Evolutionary conservation across 495 filamentous ascomycete species (phyloP).

Genomic region (Cenococcum geophilum): DNA sequence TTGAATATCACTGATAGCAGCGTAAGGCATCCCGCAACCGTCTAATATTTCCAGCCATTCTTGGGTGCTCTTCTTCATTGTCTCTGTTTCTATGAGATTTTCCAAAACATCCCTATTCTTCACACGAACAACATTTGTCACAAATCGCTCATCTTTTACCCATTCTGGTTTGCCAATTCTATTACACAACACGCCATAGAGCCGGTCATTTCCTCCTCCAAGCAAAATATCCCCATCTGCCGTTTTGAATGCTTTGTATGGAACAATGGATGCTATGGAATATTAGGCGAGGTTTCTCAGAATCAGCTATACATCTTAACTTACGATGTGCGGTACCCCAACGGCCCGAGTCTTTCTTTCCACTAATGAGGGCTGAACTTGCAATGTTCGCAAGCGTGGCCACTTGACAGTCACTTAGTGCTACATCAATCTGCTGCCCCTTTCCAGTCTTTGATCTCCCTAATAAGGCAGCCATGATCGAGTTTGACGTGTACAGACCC

Average conservation of each 20-base stretch:
- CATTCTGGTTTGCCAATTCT: conserved; percentile 71
- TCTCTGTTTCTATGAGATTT: conserved; percentile 65
- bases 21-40: conserved; percentile 88
- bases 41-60: conserved; percentile 89
- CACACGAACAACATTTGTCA: conserved; percentile 76
- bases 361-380: conserved; percentile 84
- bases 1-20: conserved; percentile 89
- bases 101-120: conserved; percentile 72
- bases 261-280: conserved; percentile 78
- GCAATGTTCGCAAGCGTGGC: conserved; percentile 90
- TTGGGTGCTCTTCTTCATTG: conserved; percentile 66
- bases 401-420: conserved; percentile 88
- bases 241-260: conserved; percentile 90
- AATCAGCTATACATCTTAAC: conserved; percentile 30
- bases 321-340: conserved; percentile 95
- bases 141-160: conserved; percentile 67
- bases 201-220: conserved; percentile 86
- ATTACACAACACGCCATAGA: conserved; percentile 83
- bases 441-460: conserved; percentile 58
- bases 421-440: conserved; percentile 90
- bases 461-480: conserved; percentile 89
- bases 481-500: conserved; percentile 93
- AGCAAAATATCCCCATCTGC: conserved; percentile 85
- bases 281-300: conserved; percentile 21
- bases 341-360: conserved; percentile 75